phyloP scores from a whole-genome alignment of 495 filamentous ascomycete species.

The Aspergillus ellipticus region DNA sequence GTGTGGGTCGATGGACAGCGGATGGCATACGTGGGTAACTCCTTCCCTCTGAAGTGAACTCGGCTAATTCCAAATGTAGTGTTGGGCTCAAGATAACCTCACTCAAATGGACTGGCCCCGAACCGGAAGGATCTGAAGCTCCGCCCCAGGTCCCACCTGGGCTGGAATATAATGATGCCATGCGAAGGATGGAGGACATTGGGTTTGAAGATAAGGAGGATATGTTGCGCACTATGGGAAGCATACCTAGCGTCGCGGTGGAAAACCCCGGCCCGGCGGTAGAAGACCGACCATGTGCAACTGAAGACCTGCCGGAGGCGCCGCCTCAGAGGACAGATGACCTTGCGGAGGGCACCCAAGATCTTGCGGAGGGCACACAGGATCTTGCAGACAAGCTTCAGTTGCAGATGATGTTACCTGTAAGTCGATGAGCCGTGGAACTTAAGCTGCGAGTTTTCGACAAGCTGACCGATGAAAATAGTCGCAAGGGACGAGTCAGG shows the following conservation, averaged over 20 bases:
- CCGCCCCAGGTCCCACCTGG: slow-evolving; percentile 22
- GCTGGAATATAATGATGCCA: slow-evolving; percentile 24
- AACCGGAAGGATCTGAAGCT: slow-evolving; percentile 19
- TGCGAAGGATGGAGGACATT: slow-evolving; percentile 19
- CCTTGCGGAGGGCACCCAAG: slow-evolving; percentile 20
- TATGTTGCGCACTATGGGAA: not conserved
- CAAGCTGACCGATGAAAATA: slow-evolving; percentile 7
- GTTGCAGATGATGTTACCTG: slow-evolving; percentile 25
- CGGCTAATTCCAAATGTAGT: slow-evolving; percentile 12
- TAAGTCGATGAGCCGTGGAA: slow-evolving; percentile 5
- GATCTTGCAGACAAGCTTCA: slow-evolving; percentile 21
- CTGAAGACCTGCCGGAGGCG: not conserved
- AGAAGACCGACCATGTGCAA: not conserved
- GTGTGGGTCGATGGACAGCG: slow-evolving; percentile 31
- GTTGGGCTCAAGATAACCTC: slow-evolving; percentile 35
- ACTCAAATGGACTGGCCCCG: slow-evolving; percentile 26
- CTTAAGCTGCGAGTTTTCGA: not conserved
- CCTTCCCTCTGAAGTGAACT: not conserved
- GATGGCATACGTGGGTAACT: slow-evolving; percentile 31
- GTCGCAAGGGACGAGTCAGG: slow-evolving; percentile 14
- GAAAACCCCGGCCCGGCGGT: not conserved
- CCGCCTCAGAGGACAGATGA: not conserved
- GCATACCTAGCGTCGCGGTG: not conserved
- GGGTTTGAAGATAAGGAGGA: slow-evolving; percentile 16
- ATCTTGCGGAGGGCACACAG: slow-evolving; percentile 17